phyloP scores from a whole-genome alignment of 1,284 basidiomycete species.

The Inonotus obliquus region DNA sequence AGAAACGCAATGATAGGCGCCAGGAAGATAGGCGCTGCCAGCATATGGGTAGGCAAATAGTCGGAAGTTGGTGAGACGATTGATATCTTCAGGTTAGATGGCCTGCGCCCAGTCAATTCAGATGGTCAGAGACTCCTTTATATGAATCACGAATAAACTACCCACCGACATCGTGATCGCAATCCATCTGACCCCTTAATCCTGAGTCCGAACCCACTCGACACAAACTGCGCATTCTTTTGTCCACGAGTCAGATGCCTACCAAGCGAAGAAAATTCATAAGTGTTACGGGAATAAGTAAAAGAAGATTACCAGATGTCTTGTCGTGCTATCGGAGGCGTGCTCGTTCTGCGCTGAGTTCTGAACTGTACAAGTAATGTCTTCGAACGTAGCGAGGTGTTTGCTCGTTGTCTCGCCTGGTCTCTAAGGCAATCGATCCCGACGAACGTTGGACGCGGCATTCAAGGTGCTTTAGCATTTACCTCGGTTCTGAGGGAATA shows the following conservation, averaged over 20 bases:
- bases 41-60: background rate
- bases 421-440: background rate
- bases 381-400: background rate
- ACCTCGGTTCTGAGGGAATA: background rate
- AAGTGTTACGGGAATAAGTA: background rate
- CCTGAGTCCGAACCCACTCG: background rate
- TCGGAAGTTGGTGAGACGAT: background rate
- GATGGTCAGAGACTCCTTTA: background rate
- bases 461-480: background rate
- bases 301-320: background rate
- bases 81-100: background rate
- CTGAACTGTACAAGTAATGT: background rate
- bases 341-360: background rate
- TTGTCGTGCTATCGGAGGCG: background rate
- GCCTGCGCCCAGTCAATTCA: background rate
- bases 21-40: conserved; percentile 14
- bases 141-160: background rate
- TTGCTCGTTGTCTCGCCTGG: background rate
- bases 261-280: background rate
- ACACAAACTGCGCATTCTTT: background rate
- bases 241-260: background rate
- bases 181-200: background rate
- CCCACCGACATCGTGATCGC: background rate
- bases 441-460: conserved; percentile 3
- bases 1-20: conserved; percentile 13